Base-by-base conservation (phyloP, 768 basidiomycete species). In the Gymnopilus junonius region DNA sequence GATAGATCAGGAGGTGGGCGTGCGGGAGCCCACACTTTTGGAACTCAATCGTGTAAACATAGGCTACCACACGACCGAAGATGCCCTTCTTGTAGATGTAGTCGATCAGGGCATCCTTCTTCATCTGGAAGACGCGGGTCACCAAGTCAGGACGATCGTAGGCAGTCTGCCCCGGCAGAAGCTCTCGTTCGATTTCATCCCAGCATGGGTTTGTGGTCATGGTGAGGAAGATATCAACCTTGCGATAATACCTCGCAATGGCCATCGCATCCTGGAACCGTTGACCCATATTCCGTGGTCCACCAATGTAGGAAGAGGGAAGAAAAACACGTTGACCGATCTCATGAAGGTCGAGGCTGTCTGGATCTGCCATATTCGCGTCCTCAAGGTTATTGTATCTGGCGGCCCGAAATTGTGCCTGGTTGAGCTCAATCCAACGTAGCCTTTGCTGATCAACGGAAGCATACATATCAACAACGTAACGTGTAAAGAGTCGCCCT, bases 21-120 rank as follows among this genome's bases (percentile, higher is more conserved):
- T 87, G 85, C 25, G 85, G 85, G 0, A 88, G 78, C 0, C 84
- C 83, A 0, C 81, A 69, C 62, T 87, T 87, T 67, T 87, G 86
- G 66, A 86, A 87, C 63, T 89, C 83, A 55, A 86, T 85, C 10
- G 78, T 80, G 59, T 84, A 83, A 0, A 87, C 79, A 59, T 76
- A 71, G 4, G 80, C 85, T 34, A 77, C 78, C 6, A 72, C 61
- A 1, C 61, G 8, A 0, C 85, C 85, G 73, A 84, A 78, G 43
- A 82, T 71, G 8, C 77, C 77, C 42, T 77, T 25, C 12, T 72
- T 70, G 23, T 51, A 59, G 8, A 87, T 76, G 23, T 75, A 71
- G 2, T 77, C 59, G 0, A 83, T 21, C 1, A 83, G 53, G 0
- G 71, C 76, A 10, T 77, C 63, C 39, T 75, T 76, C 68, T 86